These are phyloP conservation scores for Poa annua DNA, from an alignment of 176 grass and related monocot species.

Conservation along the genomic window DNA sequence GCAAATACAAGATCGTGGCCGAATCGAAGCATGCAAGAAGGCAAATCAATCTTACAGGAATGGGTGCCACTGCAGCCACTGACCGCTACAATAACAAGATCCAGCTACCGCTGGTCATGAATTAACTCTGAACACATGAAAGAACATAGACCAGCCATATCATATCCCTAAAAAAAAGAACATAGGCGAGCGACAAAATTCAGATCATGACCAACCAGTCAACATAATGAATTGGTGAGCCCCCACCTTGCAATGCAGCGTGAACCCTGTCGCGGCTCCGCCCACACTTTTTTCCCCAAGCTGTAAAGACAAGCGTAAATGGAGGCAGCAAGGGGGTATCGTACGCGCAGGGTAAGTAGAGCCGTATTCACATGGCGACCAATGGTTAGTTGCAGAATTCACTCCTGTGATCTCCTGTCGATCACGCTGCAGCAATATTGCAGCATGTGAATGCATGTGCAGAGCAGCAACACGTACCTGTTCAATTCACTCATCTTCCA, in stretches of 20 bases:
- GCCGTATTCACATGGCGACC: background rate
- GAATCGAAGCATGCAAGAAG: too few species aligned
- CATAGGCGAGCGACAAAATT: too few species aligned
- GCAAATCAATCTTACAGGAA: too few species aligned
- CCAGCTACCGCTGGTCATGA: background rate
- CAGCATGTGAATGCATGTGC: background rate
- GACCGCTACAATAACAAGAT: background rate
- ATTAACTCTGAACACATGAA: constrained; percentile 16
- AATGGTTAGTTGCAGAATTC: background rate
- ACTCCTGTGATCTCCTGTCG: background rate
- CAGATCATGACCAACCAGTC: background rate
- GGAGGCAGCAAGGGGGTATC: background rate
- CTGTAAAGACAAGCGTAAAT: constrained; percentile 21
- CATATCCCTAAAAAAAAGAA: too few species aligned
- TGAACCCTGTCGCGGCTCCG: background rate
- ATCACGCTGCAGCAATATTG: background rate
- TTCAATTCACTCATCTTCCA: background rate
- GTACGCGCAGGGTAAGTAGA: background rate
- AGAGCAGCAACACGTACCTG: too few species aligned
- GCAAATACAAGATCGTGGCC: too few species aligned
- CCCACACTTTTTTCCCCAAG: background rate
- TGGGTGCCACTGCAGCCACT: too few species aligned
- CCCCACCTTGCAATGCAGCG: background rate
- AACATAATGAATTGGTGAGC: background rate
- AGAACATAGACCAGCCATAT: constrained; percentile 6